Percentiles rank a stretch among this genome's conserved stretches.
These are phyloP conservation scores for Schizothecium vesticola DNA, from an alignment of 495 filamentous ascomycete species.

Conservation along the genomic window DNA sequence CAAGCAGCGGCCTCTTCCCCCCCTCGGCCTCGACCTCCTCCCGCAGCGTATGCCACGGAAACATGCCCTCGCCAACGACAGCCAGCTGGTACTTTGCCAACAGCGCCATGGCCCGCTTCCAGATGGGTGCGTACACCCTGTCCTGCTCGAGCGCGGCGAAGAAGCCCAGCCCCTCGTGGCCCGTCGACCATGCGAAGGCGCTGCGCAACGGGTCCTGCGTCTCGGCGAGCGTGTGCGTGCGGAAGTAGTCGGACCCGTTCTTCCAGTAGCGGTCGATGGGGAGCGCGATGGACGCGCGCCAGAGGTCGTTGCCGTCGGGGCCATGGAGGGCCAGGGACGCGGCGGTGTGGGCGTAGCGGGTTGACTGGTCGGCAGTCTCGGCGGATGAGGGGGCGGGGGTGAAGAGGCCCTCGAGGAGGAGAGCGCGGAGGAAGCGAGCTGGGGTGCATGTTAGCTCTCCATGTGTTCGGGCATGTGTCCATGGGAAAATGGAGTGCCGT, in stretches of 20 bases:
- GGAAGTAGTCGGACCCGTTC: neutral
- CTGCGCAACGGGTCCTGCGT: neutral
- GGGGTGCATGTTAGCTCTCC: neutral
- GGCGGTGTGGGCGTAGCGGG: neutral
- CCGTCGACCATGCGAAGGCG: neutral
- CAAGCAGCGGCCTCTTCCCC: neutral
- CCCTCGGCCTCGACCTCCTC: neutral
- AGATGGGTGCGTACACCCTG: neutral
- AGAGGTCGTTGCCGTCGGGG: neutral
- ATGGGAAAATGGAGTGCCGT: neutral
- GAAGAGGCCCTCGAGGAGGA: neutral
- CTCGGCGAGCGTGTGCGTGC: neutral
- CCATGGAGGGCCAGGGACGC: neutral
- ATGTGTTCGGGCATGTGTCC: neutral
- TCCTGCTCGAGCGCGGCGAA: neutral
- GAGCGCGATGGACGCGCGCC: neutral
- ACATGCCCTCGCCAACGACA: neutral
- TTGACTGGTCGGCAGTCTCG: neutral
- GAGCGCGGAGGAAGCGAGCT: neutral
- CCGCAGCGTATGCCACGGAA: neutral
- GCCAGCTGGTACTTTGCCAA: neutral
- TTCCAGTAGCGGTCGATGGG: neutral
- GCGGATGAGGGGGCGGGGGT: neutral
- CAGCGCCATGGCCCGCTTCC: neutral
- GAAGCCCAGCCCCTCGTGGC: neutral